Percentiles rank a stretch among this genome's conserved stretches.
These are phyloP conservation scores for Leishmania mexicana DNA, from an alignment of 208 protist species.

Conservation along the genomic window DNA sequence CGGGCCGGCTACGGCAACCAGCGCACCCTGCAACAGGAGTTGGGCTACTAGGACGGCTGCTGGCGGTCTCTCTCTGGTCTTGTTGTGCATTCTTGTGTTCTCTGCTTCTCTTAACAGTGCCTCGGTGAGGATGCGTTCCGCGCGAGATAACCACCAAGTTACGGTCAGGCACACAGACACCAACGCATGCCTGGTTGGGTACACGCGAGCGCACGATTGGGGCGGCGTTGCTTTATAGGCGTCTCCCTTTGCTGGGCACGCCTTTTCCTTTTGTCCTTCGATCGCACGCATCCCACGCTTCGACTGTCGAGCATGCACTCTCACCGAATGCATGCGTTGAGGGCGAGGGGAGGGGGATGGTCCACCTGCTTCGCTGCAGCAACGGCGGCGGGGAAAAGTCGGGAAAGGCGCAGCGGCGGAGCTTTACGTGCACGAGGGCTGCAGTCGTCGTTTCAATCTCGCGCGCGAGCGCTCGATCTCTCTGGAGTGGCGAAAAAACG, in stretches of 20 bases:
- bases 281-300: neutral
- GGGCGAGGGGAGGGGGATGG: neutral
- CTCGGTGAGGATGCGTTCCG: neutral
- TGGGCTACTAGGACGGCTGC: constrained; percentile 2
- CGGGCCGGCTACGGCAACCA: neutral
- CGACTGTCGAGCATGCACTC: neutral
- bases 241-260: neutral
- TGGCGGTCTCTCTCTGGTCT: neutral
- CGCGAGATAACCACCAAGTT: neutral
- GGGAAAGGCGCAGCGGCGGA: neutral
- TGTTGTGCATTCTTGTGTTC: constrained; percentile 1
- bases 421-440: neutral
- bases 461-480: neutral
- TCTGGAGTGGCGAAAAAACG: neutral
- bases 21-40: constrained; percentile 3
- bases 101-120: neutral
- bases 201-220: neutral
- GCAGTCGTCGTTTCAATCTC: neutral
- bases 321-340: neutral
- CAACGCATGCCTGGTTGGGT: neutral
- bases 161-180: neutral
- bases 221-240: neutral
- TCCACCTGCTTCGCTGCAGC: neutral
- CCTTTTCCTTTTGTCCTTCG: neutral
- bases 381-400: neutral